Base-by-base conservation (phyloP, 441 rosid genomes). In the Metrosideros polymorpha region DNA sequence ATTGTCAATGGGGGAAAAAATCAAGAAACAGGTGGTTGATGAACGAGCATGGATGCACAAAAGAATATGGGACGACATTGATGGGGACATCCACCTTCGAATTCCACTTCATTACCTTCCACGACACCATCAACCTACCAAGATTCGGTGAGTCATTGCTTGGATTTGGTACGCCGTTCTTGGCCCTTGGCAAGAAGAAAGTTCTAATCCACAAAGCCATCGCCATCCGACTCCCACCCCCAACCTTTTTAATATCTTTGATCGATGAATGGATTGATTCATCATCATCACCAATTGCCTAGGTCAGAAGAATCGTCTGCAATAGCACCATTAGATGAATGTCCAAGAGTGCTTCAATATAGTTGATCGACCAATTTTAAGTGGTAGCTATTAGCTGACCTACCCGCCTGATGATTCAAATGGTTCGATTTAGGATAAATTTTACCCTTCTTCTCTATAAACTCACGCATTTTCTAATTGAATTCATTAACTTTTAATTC, bases 371-470 rank as follows among this genome's bases (percentile, higher is more conserved):
- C 14, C 4, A 13, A 12, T 63, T 63, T 30, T 35, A 17, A 17
- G 25, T 2, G 12, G 43, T 32, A 3, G 0, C 43, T 9, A 8
- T 32, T 17, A 3, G 75, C 5, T 15, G 24, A 30, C 42, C 42
- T 0, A 3, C 6, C 6, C 3, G 4, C 35, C 39, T 5, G 18
- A 59, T 5, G 7, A 15, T 15, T 19, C 25, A 2, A 17, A 17
- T 3, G 24, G 24, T 17, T 17, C 2, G 8, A 15, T 7, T 32
- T 4, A 10, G 42, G 6, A 63, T 63, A 15, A 63, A 4, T 18
- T 63, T 0, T 17, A 63, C 13, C 24, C 32, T 30, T 32, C 10
- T 9, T 29, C 10, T 30, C 4, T 7, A 2, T 30, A 7, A 49
- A 49, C 13, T 52, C 55, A 19, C 9, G 54, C 6, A 19, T 2